A percentile compares a stretch with the other conserved stretches of the same genome.
Conservation (phyloP, 139 green algal species). For the Auxenochlorella pyrenoidosa region DNA sequence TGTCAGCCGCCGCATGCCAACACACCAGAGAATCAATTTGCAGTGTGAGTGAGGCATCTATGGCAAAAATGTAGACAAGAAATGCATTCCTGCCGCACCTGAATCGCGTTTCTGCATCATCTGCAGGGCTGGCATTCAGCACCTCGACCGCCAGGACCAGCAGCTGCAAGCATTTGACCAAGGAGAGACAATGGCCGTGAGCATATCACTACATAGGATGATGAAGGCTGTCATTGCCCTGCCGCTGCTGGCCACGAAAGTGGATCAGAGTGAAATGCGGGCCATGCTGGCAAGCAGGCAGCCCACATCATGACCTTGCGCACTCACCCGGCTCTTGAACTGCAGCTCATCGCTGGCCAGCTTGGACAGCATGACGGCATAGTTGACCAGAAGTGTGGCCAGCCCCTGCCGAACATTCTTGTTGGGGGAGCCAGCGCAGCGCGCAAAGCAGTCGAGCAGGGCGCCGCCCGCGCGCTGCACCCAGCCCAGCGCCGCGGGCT, state of each 20-base stretch:
- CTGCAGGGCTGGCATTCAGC: slow-evolving; percentile 36
- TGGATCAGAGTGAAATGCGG: too few relatives aligned
- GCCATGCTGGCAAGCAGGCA: too few relatives aligned
- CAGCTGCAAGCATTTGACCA: slow-evolving; percentile 26
- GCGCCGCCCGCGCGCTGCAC: slow-evolving; percentile 20
- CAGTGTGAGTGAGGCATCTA: neutral
- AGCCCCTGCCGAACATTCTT: slow-evolving; percentile 70
- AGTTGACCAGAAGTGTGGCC: slow-evolving; percentile 79
- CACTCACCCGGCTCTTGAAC: slow-evolving; percentile 50
- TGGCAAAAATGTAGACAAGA: neutral
- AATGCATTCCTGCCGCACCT: slow-evolving; percentile 26
- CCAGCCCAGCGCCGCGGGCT: slow-evolving; percentile 49
- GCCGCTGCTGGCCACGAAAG: too few relatives aligned
- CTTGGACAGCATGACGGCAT: slow-evolving; percentile 50
- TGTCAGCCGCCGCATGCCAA: too few relatives aligned
- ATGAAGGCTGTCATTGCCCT: too few relatives aligned
- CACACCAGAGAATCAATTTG: neutral
- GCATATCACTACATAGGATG: neutral
- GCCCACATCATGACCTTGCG: too few relatives aligned
- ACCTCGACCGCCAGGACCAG: slow-evolving; percentile 58
- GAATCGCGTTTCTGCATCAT: slow-evolving; percentile 48
- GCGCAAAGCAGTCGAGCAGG: slow-evolving; percentile 62
- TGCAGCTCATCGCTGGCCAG: slow-evolving; percentile 37
- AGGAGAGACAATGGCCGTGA: neutral
- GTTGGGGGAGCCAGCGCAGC: neutral